Base-by-base conservation (phyloP, 345 rosid genomes). In the Rhodomyrtus tomentosa region DNA sequence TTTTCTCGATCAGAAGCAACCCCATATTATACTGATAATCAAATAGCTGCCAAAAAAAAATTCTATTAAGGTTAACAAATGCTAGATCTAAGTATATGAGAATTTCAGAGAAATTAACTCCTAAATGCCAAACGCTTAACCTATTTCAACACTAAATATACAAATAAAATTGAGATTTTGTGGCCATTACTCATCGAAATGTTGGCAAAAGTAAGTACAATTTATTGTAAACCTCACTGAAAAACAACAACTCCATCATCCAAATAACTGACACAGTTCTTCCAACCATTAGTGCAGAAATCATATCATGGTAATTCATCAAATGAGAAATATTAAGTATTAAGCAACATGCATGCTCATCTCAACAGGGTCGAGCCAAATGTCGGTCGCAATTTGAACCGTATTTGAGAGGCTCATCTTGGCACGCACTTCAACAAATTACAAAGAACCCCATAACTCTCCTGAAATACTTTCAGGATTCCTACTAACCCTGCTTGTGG, bases 1-100 rank as follows among this genome's bases (percentile, higher is more conserved):
- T 92, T 89, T 94, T 95, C 93, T 95, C 98, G 25, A 96, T 92
- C 14, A 95, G 95, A 68, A 96, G 92, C 68, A 96, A 93, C 82
- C 99, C 98, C 98, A 96, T 95, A 68, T 88, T 94, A 85, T 96
- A 92, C 84, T 96, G 99, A 87, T 96, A 95, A 87, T 94, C 95
- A 91, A 84, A 91, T 81, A 96, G 89, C 99, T 95, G 89, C 49
- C n/a, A 18, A 56, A 48, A 56, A 48, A 84, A 83, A 40, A 10
- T 80, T 53, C 85, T 72, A 32, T 32, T 56, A 11, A 56, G 32
- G 15, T 56, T 56, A 68, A 32, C 42, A 32, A 62, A 9, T 68
- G 76, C 76, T 32, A 16, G 76, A 81, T 42, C 8, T 53, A 45
- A 80, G 50, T 29, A 80, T 1, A 13, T 50, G 50, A 38, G n/a